Conservation (phyloP, 768 basidiomycete species). For the Amyloporia xantha region DNA sequence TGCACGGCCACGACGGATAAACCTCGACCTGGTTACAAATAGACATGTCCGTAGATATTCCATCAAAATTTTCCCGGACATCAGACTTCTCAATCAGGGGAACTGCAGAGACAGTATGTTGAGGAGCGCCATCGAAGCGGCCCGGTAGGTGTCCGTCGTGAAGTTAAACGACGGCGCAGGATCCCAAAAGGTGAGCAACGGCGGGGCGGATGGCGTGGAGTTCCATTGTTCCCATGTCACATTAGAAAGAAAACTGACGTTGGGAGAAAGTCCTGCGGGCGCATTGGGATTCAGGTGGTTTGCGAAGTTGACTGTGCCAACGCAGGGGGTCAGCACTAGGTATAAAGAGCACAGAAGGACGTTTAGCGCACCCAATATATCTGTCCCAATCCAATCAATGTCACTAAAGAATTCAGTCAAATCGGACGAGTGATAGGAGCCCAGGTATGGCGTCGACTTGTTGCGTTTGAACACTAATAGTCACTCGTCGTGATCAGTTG, state of each 20-base stretch:
- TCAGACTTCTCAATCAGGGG: not conserved
- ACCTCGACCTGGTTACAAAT: too few relatives aligned
- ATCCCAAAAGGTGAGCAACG: not conserved
- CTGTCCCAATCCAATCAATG: not conserved
- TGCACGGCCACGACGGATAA: too few relatives aligned
- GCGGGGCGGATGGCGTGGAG: not conserved
- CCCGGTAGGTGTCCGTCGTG: constrained; percentile 18
- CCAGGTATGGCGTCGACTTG: constrained; percentile 6
- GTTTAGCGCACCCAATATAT: constrained; percentile 20
- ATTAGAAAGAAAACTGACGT: not conserved
- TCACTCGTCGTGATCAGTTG: not conserved
- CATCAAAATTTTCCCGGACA: too few relatives aligned
- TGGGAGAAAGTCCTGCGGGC: not conserved
- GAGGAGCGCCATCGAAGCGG: constrained; percentile 8
- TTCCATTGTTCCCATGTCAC: not conserved
- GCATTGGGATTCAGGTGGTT: constrained; percentile 39
- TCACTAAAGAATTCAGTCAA: not conserved
- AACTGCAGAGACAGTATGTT: constrained; percentile 4
- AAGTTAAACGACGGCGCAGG: constrained; percentile 10
- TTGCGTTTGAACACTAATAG: constrained; percentile 8
- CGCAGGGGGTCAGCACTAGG: not conserved
- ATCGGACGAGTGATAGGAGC: not conserved
- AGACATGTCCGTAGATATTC: too few relatives aligned
- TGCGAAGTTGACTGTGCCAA: constrained; percentile 39
- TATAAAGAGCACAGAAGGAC: too few relatives aligned